Conservation (phyloP, 768 basidiomycete genomes). For the Podaxis sp. region DNA sequence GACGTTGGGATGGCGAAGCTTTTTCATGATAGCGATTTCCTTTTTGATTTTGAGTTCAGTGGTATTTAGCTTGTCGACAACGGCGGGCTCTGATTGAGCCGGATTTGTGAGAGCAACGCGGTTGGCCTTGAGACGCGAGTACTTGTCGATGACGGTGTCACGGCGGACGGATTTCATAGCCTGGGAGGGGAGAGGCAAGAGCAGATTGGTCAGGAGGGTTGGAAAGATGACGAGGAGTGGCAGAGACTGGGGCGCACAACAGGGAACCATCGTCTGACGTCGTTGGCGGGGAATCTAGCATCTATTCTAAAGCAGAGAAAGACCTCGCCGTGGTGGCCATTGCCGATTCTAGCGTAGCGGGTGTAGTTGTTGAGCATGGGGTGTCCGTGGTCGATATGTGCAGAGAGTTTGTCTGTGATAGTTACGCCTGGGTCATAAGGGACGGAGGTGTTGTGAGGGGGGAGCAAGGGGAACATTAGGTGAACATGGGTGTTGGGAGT, state of each 20-base stretch:
- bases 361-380: constrained; percentile 84
- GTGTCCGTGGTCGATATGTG: constrained; percentile 33
- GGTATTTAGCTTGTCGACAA: constrained; percentile 66
- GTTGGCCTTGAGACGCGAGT: constrained; percentile 29
- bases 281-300: constrained; percentile 36
- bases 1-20: constrained; percentile 85
- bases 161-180: constrained; percentile 78
- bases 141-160: constrained; percentile 60
- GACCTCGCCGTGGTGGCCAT: constrained; percentile 89
- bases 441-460: constrained; percentile 11
- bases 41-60: constrained; percentile 82
- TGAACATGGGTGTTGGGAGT: constrained; percentile 13
- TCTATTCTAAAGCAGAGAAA: constrained; percentile 54
- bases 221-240: neutral
- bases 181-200: constrained; percentile 29
- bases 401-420: constrained; percentile 43
- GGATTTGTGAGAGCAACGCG: constrained; percentile 34
- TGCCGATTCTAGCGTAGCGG: constrained; percentile 71
- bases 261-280: constrained; percentile 39
- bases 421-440: constrained; percentile 40
- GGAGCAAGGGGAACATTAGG: constrained; percentile 22
- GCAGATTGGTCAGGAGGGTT: neutral
- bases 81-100: constrained; percentile 40
- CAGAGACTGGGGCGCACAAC: constrained; percentile 28
- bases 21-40: constrained; percentile 99